Evolutionary conservation across 164 flowering plant genomes (phyloP).

Genomic region (Nymphaea thermarum): DNA sequence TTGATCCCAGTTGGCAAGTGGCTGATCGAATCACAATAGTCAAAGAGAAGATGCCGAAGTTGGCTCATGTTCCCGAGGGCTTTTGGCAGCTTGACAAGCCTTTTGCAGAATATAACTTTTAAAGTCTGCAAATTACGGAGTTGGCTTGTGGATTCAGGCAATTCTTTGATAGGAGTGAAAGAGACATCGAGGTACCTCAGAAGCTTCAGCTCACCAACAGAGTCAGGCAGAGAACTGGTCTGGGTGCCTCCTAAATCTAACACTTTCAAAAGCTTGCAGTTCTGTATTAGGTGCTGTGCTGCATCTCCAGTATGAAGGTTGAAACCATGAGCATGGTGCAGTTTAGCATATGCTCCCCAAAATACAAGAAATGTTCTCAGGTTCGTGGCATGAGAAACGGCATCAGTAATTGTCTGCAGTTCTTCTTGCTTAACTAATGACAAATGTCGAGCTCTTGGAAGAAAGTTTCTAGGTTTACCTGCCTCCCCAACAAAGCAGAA

Average conservation of each 20-base stretch:
- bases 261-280: background rate
- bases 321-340: background rate
- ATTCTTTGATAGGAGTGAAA: conserved; percentile 5
- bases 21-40: background rate
- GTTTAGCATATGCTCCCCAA: too few species aligned
- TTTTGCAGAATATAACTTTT: background rate
- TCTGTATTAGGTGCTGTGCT: background rate
- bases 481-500: conserved; percentile 4
- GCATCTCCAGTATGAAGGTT: background rate
- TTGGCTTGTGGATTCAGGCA: conserved; percentile 8
- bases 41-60: conserved; percentile 3
- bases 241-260: conserved; percentile 3
- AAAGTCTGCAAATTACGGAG: conserved; percentile 2
- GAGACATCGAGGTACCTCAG: conserved; percentile 21
- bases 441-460: background rate
- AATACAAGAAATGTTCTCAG: conserved; percentile 4
- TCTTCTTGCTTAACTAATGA: background rate
- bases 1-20: conserved; percentile 10
- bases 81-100: background rate
- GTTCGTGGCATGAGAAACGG: background rate
- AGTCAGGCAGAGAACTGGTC: conserved; percentile 2
- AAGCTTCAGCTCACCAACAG: conserved; percentile 11
- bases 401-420: background rate
- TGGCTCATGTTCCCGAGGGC: background rate
- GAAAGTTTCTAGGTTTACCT: background rate